Percentiles rank a stretch among this genome's conserved stretches.
These are phyloP conservation scores for Coemansia sp. DNA, from an alignment of 192 early-diverging fungal species.

Conservation along the genomic window DNA sequence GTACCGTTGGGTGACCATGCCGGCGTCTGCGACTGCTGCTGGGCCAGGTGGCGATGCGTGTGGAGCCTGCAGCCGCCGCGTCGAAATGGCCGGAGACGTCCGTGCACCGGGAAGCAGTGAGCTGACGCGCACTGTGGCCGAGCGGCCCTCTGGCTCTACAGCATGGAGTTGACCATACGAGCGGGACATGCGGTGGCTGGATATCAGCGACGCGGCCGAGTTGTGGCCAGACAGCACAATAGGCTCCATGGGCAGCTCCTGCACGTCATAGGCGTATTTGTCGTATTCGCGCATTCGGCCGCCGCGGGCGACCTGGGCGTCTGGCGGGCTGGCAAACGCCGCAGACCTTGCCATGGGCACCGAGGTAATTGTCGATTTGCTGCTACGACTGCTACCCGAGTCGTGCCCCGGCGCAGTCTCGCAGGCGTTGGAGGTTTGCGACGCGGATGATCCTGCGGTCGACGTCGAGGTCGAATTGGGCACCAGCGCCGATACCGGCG, in stretches of 20 bases:
- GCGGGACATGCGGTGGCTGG: constrained; percentile 17
- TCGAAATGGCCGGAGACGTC: constrained; percentile 9
- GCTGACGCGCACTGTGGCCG: constrained; percentile 39
- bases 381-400: constrained; percentile 24
- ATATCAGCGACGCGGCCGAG: constrained; percentile 6
- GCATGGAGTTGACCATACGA: constrained; percentile 10
- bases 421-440: constrained; percentile 22
- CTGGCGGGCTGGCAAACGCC: constrained; percentile 3
- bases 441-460: constrained; percentile 29
- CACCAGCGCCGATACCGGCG: constrained; percentile 40
- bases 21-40: constrained; percentile 1
- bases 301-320: neutral
- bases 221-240: constrained; percentile 7
- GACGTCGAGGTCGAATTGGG: constrained; percentile 27
- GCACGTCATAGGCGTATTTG: constrained; percentile 23
- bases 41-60: constrained; percentile 15
- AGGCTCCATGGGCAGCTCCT: constrained; percentile 37
- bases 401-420: constrained; percentile 9
- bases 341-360: neutral
- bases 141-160: constrained; percentile 30
- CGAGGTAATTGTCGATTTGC: constrained; percentile 25
- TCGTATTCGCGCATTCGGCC: constrained; percentile 23
- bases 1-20: constrained; percentile 31
- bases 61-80: constrained; percentile 13
- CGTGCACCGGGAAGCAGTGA: constrained; percentile 39